These are phyloP conservation scores for Cryptosporidium parvum DNA, from an alignment of 169 alveolate genomes.

Conservation along the genomic window DNA sequence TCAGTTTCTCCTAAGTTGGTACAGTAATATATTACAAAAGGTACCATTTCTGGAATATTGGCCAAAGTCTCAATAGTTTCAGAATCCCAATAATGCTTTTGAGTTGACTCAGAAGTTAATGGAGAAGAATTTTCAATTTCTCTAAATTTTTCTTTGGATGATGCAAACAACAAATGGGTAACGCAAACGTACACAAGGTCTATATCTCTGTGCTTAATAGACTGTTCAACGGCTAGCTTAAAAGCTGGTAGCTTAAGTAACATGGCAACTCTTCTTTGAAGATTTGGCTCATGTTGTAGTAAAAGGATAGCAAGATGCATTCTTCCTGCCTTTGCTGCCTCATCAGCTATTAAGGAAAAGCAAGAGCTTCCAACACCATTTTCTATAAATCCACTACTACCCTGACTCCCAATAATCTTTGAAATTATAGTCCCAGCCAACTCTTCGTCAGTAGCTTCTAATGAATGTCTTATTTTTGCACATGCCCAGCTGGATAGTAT, in stretches of 20 bases:
- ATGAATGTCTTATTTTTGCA: constrained; percentile 80
- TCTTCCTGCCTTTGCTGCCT: constrained; percentile 81
- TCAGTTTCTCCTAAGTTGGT: constrained; percentile 50
- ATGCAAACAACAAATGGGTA: constrained; percentile 29
- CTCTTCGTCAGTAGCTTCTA: constrained; percentile 83
- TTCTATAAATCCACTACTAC: not conserved
- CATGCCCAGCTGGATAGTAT: constrained; percentile 83
- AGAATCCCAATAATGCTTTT: constrained; percentile 63
- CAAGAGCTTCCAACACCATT: constrained; percentile 27
- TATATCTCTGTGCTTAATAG: constrained; percentile 79
- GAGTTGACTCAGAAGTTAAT: constrained; percentile 7
- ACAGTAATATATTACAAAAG: constrained; percentile 67
- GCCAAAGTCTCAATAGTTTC: constrained; percentile 62
- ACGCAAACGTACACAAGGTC: constrained; percentile 83
- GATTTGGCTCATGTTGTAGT: constrained; percentile 80
- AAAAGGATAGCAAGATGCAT: constrained; percentile 80
- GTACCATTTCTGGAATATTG: constrained; percentile 60
- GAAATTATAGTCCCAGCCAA: constrained; percentile 56
- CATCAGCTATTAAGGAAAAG: constrained; percentile 75
- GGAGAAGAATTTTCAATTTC: not conserved
- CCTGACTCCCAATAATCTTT: constrained; percentile 35
- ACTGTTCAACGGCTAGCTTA: constrained; percentile 78
- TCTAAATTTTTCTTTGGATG: not conserved
- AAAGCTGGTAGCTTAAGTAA: constrained; percentile 81
- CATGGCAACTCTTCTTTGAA: constrained; percentile 77